Evolutionary conservation across 1,284 basidiomycete genomes (phyloP).

Genomic region (Ceratobasidium sp.): DNA sequence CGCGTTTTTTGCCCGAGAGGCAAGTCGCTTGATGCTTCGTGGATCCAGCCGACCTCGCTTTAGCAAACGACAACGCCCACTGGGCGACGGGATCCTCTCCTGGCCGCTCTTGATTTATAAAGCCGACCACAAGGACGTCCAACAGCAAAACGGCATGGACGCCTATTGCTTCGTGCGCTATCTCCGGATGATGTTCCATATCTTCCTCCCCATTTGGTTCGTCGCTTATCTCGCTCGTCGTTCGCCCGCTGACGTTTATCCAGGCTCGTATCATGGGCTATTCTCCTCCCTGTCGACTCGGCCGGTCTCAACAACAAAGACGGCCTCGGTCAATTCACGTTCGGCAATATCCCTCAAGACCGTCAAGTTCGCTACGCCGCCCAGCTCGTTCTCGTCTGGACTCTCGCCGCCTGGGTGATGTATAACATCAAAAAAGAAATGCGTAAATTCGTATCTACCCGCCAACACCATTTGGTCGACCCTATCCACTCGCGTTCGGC

Average conservation of each 20-base stretch:
- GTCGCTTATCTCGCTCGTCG: background rate
- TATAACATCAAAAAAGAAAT: conserved; percentile 77
- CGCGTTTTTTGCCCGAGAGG: conserved; percentile 68
- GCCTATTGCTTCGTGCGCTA: conserved; percentile 82
- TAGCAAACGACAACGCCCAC: conserved; percentile 68
- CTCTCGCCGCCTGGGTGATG: conserved; percentile 70
- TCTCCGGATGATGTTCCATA: conserved; percentile 71
- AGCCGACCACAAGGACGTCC: conserved; percentile 62
- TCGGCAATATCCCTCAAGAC: conserved; percentile 58
- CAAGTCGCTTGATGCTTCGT: conserved; percentile 60
- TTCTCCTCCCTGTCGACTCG: conserved; percentile 73
- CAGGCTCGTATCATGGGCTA: conserved; percentile 64
- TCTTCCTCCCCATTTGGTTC: conserved; percentile 73
- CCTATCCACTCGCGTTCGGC: conserved; percentile 71
- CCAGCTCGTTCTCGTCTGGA: conserved; percentile 61
- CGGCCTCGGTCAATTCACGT: conserved; percentile 66
- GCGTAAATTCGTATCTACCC: conserved; percentile 71
- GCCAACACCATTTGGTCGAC: conserved; percentile 77
- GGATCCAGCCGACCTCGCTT: conserved; percentile 2
- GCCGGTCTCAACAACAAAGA: conserved; percentile 59
- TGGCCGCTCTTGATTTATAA: conserved; percentile 71
- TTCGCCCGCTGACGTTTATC: background rate
- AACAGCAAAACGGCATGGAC: conserved; percentile 73
- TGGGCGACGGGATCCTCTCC: conserved; percentile 62
- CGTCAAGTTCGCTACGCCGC: conserved; percentile 60